These are phyloP conservation scores for Fusarium sp. DNA, from an alignment of 2,329 filamentous ascomycete genomes.

Conservation along the genomic window DNA sequence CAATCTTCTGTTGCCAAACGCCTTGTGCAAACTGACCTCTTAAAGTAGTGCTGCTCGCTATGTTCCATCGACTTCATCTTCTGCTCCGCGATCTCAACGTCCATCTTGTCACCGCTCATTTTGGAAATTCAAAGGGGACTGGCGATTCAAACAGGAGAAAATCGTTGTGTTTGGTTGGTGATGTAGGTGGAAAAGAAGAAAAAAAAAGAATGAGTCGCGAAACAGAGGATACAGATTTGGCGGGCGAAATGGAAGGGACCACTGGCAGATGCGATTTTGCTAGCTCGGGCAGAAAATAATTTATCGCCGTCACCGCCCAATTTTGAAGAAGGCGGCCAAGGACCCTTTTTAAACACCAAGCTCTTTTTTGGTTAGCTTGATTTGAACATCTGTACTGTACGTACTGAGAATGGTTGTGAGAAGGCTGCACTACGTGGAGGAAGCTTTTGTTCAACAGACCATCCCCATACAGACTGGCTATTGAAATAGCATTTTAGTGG, in stretches of 20 bases:
- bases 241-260: slow-evolving; percentile 28
- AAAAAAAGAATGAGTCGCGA: slow-evolving; percentile 35
- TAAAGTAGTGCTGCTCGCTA: slow-evolving; percentile 99
- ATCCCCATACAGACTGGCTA: too few species aligned
- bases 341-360: slow-evolving; percentile 34
- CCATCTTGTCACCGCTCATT: slow-evolving; percentile 66
- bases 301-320: slow-evolving; percentile 47
- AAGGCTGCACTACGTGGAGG: too few species aligned
- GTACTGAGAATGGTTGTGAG: too few species aligned
- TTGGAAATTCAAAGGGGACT: slow-evolving; percentile 32
- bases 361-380: slow-evolving; percentile 20
- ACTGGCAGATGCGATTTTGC: slow-evolving; percentile 43
- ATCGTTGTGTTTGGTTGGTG: slow-evolving; percentile 1
- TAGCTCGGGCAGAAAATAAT: slow-evolving; percentile 48
- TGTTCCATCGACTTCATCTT: slow-evolving; percentile 81
- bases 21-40: slow-evolving; percentile 72
- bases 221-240: slow-evolving; percentile 23
- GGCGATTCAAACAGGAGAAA: slow-evolving; percentile 3
- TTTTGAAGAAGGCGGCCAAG: slow-evolving; percentile 28
- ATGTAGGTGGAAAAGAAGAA: slow-evolving; percentile 10
- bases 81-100: slow-evolving; percentile 69
- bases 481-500: too few species aligned
- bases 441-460: too few species aligned
- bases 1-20: slow-evolving; percentile 3
- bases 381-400: not conserved